phyloP scores from a whole-genome alignment of 495 filamentous ascomycete species.

The Astrothelium subdiscretum region DNA sequence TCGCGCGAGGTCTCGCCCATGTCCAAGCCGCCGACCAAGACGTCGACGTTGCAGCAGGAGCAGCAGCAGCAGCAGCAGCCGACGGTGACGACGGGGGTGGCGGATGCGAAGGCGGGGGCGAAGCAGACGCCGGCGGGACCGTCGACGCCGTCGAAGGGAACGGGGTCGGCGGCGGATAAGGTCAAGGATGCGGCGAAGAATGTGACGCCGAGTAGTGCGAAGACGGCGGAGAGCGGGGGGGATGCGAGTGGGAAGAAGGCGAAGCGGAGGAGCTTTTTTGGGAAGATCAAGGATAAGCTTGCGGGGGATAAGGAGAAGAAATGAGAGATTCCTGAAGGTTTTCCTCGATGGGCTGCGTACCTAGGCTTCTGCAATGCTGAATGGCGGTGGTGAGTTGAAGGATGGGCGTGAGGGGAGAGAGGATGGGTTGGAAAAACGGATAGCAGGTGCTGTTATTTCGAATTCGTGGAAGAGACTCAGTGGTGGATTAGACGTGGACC shows the following conservation, averaged over 20 bases:
- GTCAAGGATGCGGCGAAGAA: constrained; percentile 6
- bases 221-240: constrained; percentile 23
- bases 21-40: constrained; percentile 15
- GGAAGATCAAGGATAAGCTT: constrained; percentile 7
- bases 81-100: constrained; percentile 23
- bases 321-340: too few relatives aligned
- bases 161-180: background rate
- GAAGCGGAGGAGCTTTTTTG: constrained; percentile 15
- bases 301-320: background rate
- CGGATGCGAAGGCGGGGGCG: constrained; percentile 8
- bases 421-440: background rate
- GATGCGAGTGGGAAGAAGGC: constrained; percentile 18
- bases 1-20: constrained; percentile 27
- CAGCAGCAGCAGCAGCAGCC: constrained; percentile 17
- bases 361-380: too few relatives aligned
- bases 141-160: constrained; percentile 10
- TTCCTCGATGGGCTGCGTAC: background rate
- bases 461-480: too few relatives aligned
- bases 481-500: too few relatives aligned
- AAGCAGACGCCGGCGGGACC: constrained; percentile 12
- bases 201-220: constrained; percentile 24
- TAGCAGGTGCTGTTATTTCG: too few relatives aligned
- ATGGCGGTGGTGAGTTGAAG: background rate
- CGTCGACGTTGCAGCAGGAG: too few relatives aligned
- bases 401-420: background rate